These are phyloP conservation scores for Aspergillus heteromorphus DNA, from an alignment of 495 filamentous ascomycete species.

Conservation along the genomic window DNA sequence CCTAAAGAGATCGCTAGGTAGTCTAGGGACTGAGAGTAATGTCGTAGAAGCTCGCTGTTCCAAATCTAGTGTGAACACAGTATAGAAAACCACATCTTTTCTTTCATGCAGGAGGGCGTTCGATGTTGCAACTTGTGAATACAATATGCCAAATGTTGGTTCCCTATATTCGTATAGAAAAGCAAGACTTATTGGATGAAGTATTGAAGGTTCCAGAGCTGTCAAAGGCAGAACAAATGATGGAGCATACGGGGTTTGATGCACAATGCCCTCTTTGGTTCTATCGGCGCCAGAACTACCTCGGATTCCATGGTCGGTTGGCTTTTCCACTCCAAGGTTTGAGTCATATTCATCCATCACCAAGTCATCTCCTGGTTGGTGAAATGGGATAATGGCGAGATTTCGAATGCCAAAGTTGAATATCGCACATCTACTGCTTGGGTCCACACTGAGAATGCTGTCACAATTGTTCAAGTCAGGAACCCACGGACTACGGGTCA, in stretches of 20 bases:
- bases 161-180: conserved; percentile 97
- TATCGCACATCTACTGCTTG: conserved; percentile 84
- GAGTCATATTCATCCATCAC: conserved; percentile 86
- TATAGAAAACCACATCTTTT: conserved; percentile 80
- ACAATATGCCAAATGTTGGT: conserved; percentile 92
- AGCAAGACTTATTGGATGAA: conserved; percentile 82
- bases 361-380: conserved; percentile 77
- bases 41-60: conserved; percentile 92
- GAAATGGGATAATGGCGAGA: conserved; percentile 90
- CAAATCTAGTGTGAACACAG: conserved; percentile 91
- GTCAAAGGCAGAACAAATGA: conserved; percentile 87
- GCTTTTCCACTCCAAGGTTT: conserved; percentile 57
- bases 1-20: conserved; percentile 86
- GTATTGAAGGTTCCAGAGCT: conserved; percentile 76
- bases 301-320: conserved; percentile 11
- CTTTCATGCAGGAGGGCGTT: conserved; percentile 66
- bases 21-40: conserved; percentile 73
- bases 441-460: conserved; percentile 82
- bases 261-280: conserved; percentile 47
- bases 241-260: conserved; percentile 75
- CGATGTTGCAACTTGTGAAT: conserved; percentile 65
- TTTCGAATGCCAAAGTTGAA: conserved; percentile 86
- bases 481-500: conserved; percentile 68
- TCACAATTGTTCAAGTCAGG: conserved; percentile 61
- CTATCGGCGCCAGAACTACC: conserved; percentile 19